Evolutionary conservation across 2,329 filamentous ascomycete genomes (phyloP), one percentile per base, ranked within the genome.

Genomic region (Colletotrichum tabaci): DNA sequence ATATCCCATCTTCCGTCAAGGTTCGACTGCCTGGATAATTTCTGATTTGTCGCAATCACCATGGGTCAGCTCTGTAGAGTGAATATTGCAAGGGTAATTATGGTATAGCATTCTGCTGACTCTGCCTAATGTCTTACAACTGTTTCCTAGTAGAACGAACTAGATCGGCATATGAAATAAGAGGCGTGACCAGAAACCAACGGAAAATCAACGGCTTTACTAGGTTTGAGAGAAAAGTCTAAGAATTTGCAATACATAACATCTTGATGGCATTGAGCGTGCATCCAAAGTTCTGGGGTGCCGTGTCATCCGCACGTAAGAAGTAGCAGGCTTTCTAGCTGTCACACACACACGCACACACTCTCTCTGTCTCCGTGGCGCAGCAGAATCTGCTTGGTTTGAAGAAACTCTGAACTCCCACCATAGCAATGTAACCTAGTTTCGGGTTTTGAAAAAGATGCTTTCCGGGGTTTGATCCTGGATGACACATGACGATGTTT

Each of bases 401-500:
- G 21, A 35, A 15, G 35, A 38, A 61, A 56, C 56, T 67, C 56
- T 68, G 50, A 71, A 61, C 56, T 61, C 52, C 58, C 53, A 15
- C 15, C 38, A 55, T 42, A n/a, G 49, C 15, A 67, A 71, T 56
- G 63, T 42, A 26, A 61, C 67, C 56, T n/a, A 30, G 38, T 38
- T 68, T 64, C 68, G 68, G 68, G 42, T 15, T 71, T 71, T 71
- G 68, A 64, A 67, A 56, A 61, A 68, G 42, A 71, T 58, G 58
- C 65, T 68, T 71, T 40, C 13, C 65, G 68, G 68, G 65, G 65
- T 68, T 71, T 71, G 68, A 71, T 63, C 58, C n/a, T 55, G 61
- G 52, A 40, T 68, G 68, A 68, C 68, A 71, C 68, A 71, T 71
- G 65, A 71, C 26, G 58, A 68, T 71, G 65, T 71, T 68, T 63